Percentiles rank a stretch among this genome's conserved stretches.
These are phyloP conservation scores for Theileria parva DNA, from an alignment of 169 alveolate species.

Conservation along the genomic window DNA sequence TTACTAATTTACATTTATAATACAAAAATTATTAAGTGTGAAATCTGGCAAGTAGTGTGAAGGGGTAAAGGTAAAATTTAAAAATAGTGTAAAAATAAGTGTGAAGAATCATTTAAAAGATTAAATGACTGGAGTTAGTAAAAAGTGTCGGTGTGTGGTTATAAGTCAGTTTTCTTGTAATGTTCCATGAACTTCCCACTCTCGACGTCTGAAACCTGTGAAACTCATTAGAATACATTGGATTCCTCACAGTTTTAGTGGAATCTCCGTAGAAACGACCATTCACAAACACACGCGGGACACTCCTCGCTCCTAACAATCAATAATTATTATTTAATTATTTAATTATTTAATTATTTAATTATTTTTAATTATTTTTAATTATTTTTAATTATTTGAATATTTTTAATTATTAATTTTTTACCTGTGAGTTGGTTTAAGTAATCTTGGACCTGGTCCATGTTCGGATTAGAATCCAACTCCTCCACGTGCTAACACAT, in stretches of 20 bases:
- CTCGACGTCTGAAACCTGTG: constrained; percentile 10
- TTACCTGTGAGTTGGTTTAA: constrained; percentile 51
- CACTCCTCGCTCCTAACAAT: constrained; percentile 68
- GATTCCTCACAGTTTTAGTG: constrained; percentile 22
- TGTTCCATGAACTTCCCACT: constrained; percentile 1
- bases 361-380: too few relatives aligned
- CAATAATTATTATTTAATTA: too few relatives aligned
- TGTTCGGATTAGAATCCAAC: constrained; percentile 42
- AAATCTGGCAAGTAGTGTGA: too few relatives aligned
- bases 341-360: too few relatives aligned
- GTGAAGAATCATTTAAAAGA: too few relatives aligned
- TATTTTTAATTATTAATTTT: too few relatives aligned
- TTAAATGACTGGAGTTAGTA: too few relatives aligned
- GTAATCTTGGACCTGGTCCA: constrained; percentile 48
- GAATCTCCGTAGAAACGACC: constrained; percentile 68
- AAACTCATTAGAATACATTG: background rate
- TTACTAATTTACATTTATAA: too few relatives aligned
- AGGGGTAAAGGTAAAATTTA: too few relatives aligned
- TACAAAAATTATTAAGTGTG: too few relatives aligned
- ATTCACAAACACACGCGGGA: constrained; percentile 61
- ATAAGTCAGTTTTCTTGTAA: constrained; percentile 6
- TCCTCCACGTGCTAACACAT: constrained; percentile 39
- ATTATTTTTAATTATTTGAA: too few relatives aligned
- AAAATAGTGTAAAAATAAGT: too few relatives aligned
- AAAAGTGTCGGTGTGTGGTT: background rate